Evolutionary conservation across 164 flowering plant species (phyloP), one percentile per base, ranked within the genome.

Genomic region (Macadamia integrifolia): DNA sequence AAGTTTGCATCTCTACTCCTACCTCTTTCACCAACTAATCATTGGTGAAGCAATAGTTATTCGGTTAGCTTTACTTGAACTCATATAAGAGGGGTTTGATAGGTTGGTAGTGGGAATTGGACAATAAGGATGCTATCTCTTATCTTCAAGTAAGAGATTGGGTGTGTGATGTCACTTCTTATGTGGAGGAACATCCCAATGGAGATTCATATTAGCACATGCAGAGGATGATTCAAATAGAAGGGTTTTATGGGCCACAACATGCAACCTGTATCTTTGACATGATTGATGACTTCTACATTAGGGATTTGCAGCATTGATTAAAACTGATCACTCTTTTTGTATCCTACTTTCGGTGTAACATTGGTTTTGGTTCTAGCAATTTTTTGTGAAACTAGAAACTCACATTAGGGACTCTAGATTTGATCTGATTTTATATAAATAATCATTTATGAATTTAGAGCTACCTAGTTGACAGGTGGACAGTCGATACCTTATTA

Each of bases 211-310:
- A 49, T 78, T 92, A 62, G 78, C 77, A 2, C 92, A 94, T 80
- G 98, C 98, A 53, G 98, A 97, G 29, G 93, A 86, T 71, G 97
- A 94, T 84, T 87, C 98, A 28, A 23, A 94, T 97, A 61, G 89
- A 87, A 85, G 97, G 98, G n/a, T 93, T 93, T 79, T 91, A 17
- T 61, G 97, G 98, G 83, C 98, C 98, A 29, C 98, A 94, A 71
- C 98, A 94, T 81, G 98, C 89, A 10, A 87, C 95, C 46, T 84
- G 96, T 49, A 96, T 88, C 43, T 94, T 91, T 76, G 95, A 94
- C 84, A 86, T 94, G 91, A 80, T 94, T 70, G 95, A 88, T 28
- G 98, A 94, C 76, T 90, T 94, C 74, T 86, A 82, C 71, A 74
- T 94, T 73, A 97, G 97, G 62, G 89, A 90, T 40, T 75, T 94